Conservation (phyloP, 768 basidiomycete genomes). For the Neoboletus brunneissimus region DNA sequence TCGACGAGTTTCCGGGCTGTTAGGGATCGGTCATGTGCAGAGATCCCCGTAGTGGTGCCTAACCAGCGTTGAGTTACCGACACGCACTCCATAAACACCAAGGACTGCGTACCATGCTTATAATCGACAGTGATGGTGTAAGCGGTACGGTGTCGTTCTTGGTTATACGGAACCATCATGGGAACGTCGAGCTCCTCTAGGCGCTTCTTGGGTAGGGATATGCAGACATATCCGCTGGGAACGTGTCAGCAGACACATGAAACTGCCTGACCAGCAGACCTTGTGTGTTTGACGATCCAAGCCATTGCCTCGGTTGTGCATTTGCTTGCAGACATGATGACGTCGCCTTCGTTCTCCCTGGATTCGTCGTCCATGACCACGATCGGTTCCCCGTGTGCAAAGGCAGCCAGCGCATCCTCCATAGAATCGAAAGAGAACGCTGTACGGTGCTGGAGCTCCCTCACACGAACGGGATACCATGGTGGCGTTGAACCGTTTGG, state of each 20-base stretch:
- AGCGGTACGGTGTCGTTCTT: slow-evolving; percentile 89
- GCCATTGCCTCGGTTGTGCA: slow-evolving; percentile 98
- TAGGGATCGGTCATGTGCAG: slow-evolving; percentile 89
- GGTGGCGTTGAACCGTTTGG: slow-evolving; percentile 7
- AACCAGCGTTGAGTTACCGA: neutral
- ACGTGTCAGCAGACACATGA: slow-evolving; percentile 9
- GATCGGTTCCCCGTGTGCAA: slow-evolving; percentile 80
- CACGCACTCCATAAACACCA: neutral
- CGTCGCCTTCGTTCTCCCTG: slow-evolving; percentile 96
- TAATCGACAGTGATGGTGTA: slow-evolving; percentile 97
- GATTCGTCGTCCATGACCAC: slow-evolving; percentile 97
- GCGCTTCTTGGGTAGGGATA: slow-evolving; percentile 73
- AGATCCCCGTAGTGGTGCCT: slow-evolving; percentile 96
- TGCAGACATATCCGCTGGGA: slow-evolving; percentile 88
- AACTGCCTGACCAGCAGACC: slow-evolving; percentile 47
- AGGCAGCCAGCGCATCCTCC: slow-evolving; percentile 74
- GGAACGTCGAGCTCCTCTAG: slow-evolving; percentile 78
- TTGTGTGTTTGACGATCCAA: slow-evolving; percentile 96
- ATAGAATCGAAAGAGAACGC: slow-evolving; percentile 75
- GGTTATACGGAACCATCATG: slow-evolving; percentile 91
- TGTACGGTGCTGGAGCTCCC: slow-evolving; percentile 22
- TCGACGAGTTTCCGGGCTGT: slow-evolving; percentile 83
- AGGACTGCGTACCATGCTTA: slow-evolving; percentile 57
- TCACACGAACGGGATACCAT: slow-evolving; percentile 26
- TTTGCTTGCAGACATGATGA: slow-evolving; percentile 82